Base-by-base conservation (phyloP, 2,329 filamentous ascomycete genomes). In the Sarocladium oryzae region DNA sequence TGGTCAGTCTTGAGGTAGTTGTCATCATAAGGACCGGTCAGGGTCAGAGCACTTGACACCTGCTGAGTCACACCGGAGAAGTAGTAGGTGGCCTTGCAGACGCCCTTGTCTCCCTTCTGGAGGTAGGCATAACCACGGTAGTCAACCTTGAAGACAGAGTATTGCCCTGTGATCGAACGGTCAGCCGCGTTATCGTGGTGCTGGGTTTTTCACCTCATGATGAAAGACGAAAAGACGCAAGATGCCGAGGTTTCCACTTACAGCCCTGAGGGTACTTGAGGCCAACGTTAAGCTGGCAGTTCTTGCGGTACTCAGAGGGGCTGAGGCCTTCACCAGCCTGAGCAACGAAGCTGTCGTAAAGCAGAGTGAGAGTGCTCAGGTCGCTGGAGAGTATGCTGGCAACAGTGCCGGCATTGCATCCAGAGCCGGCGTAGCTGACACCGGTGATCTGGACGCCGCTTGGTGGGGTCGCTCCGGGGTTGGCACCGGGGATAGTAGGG, bases 71-170 rank as follows among this genome's bases (percentile, higher is more conserved):
- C 30, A 28, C 46, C 46, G 21, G 46, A 49, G 46, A 49, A 49
- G 32, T 49, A 49, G 46, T 49, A 49, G 46, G 46, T 49, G 4
- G 46, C 46, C 46, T 49, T 49, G 46, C 46, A 49, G 32, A 37
- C 33, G 18, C 46, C 46, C 30, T 37, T 36, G 33, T 49, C 46
- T 16, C 46, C 46, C 32, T 49, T 49, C 20, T 49, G 30, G 21
- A 49, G 46, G 46, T 49, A 49, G 46, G 46, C 46, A 37, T 49
- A 49, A 28, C 46, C 46, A 28, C 46, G 46, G 32, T 49, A 49
- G 46, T 49, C 46, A 37, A 49, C 46, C 46, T 49, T 49, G 46
- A 49, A 36, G 20, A 49, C 46, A 9, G 46, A 49, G 46, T 49
- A 49, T 49, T 49, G 46, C 46, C 46, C 46, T 49, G 15, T 4